Conservation (phyloP, 2,329 filamentous ascomycete species). For the Exophiala dermatitidis region DNA sequence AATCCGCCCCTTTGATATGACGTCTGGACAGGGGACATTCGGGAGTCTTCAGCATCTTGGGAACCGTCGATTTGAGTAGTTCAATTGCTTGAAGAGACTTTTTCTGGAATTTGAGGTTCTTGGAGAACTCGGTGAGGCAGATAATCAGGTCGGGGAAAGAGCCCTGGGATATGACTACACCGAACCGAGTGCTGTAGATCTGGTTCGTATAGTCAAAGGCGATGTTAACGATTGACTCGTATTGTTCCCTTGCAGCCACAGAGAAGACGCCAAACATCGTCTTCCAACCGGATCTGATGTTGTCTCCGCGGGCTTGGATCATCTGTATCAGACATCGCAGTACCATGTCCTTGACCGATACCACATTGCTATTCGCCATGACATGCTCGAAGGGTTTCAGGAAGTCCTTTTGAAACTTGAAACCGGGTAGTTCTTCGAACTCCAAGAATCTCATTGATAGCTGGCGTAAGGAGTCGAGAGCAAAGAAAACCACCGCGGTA, state of each 20-base stretch:
- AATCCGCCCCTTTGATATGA: slow-evolving; percentile 44
- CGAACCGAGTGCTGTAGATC: slow-evolving; percentile 91
- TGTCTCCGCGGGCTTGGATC: slow-evolving; percentile 94
- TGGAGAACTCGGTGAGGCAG: slow-evolving; percentile 95
- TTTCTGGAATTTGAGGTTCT: slow-evolving; percentile 97
- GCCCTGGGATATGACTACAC: slow-evolving; percentile 90
- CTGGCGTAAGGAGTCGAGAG: slow-evolving; percentile 87
- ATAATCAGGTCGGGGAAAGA: slow-evolving; percentile 95
- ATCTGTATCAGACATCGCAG: slow-evolving; percentile 95
- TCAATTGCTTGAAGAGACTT: slow-evolving; percentile 96
- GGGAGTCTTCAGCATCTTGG: slow-evolving; percentile 89
- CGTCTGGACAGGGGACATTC: slow-evolving; percentile 83
- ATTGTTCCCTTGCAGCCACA: slow-evolving; percentile 83
- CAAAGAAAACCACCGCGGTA: slow-evolving; percentile 94
- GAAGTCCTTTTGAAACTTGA: slow-evolving; percentile 99
- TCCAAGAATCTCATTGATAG: slow-evolving; percentile 99
- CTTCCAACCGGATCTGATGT: slow-evolving; percentile 95
- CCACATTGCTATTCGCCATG: slow-evolving; percentile 82
- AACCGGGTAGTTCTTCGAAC: slow-evolving; percentile 92
- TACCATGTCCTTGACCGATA: slow-evolving; percentile 95
- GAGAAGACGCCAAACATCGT: slow-evolving; percentile 99
- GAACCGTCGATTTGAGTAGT: slow-evolving; percentile 84
- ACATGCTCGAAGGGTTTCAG: slow-evolving; percentile 97
- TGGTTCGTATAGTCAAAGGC: slow-evolving; percentile 95
- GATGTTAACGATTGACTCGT: slow-evolving; percentile 92